Conservation (phyloP, 2,329 filamentous ascomycete species). For the Tolypocladium nubicola region DNA sequence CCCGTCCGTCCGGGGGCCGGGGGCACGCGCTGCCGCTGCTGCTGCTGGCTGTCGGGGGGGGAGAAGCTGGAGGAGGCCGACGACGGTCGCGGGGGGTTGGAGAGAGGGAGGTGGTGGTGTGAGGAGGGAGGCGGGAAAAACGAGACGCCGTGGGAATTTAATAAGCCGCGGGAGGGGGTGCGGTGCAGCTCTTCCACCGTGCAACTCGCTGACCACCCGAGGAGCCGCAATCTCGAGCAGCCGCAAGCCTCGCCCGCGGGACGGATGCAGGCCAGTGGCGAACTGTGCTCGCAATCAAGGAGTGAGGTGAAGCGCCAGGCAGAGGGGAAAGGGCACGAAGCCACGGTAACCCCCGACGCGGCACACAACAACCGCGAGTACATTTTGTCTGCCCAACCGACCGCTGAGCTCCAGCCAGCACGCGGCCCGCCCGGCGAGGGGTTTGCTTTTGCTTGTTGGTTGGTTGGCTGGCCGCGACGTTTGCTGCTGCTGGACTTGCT, state of each 20-base stretch:
- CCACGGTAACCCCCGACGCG: neutral
- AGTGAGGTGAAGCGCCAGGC: neutral
- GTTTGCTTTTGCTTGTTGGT: too few relatives aligned
- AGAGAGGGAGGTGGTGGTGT: neutral
- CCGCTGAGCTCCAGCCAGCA: neutral
- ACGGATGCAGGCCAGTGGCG: too few relatives aligned
- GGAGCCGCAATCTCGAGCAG: neutral
- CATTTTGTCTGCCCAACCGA: too few relatives aligned
- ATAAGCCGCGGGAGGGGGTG: neutral
- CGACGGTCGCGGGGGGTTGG: neutral
- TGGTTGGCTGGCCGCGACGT: neutral
- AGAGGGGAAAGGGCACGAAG: neutral
- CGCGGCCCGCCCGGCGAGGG: neutral
- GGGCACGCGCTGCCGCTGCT: neutral
- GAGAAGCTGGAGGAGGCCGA: neutral
- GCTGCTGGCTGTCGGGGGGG: neutral
- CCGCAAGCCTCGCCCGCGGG: neutral
- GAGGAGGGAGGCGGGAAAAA: neutral
- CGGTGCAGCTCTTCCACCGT: neutral
- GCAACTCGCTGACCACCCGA: neutral
- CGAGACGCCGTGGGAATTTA: neutral
- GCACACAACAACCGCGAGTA: neutral
- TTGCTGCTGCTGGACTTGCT: too few relatives aligned
- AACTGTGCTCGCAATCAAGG: too few relatives aligned
- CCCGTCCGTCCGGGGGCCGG: too few relatives aligned